Conservation (phyloP, 2,329 filamentous ascomycete species). For the Epichloe gansuensis region DNA sequence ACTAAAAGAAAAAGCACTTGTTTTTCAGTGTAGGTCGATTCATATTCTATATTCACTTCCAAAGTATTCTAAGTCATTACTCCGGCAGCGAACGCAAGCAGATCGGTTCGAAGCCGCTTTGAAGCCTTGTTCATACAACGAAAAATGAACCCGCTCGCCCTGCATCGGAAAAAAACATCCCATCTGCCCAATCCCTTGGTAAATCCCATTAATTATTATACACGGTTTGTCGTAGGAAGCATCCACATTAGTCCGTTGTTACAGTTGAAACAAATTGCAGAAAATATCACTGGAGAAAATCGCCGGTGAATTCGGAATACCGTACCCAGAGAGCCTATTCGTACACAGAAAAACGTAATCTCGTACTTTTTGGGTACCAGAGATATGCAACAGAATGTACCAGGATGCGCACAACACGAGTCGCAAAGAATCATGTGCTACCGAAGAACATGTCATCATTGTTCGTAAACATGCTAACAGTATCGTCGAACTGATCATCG, state of each 20-base stretch:
- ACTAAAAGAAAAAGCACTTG: slow-evolving; percentile 1
- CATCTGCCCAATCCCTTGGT: neutral
- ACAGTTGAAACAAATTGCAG: neutral
- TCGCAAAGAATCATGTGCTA: slow-evolving; percentile 14
- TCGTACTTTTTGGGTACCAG: slow-evolving; percentile 2
- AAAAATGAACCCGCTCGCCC: slow-evolving; percentile 10
- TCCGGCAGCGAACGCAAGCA: slow-evolving; percentile 4
- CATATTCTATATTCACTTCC: slow-evolving; percentile 9
- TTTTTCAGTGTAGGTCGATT: slow-evolving; percentile 11
- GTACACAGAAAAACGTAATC: slow-evolving; percentile 6
- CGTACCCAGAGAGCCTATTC: slow-evolving; percentile 1
- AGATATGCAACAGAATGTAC: slow-evolving; percentile 1
- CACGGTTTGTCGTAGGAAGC: slow-evolving; percentile 3
- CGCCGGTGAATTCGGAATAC: neutral
- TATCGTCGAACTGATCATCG: slow-evolving; percentile 39
- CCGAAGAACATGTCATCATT: slow-evolving; percentile 42
- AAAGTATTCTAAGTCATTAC: slow-evolving; percentile 9
- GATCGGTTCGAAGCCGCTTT: neutral
- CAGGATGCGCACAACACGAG: neutral
- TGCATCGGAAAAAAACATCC: slow-evolving; percentile 5
- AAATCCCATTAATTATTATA: neutral
- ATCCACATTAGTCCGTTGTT: neutral
- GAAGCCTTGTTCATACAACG: slow-evolving; percentile 6
- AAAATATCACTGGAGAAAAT: neutral
- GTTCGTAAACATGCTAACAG: slow-evolving; percentile 38